phyloP scores from a whole-genome alignment of 2,329 filamentous ascomycete genomes.

The Nigrospora osmanthi region DNA sequence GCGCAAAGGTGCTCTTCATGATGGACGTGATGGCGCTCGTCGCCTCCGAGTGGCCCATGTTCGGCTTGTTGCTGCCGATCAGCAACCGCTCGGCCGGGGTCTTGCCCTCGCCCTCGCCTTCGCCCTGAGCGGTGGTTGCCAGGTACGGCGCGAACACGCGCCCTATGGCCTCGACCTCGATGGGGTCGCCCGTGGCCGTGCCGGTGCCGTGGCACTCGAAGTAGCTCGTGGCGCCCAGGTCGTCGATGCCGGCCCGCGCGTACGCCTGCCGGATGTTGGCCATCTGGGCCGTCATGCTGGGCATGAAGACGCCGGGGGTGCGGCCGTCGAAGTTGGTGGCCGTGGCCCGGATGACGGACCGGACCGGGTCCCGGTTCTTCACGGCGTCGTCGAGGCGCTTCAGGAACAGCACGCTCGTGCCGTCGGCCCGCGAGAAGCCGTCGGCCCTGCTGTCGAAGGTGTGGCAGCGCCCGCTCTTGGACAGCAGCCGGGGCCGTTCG shows the following conservation, averaged over 20 bases:
- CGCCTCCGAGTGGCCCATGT: constrained; percentile 7
- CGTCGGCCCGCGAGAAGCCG: neutral
- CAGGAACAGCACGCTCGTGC: neutral
- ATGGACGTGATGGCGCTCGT: constrained; percentile 6
- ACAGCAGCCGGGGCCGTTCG: neutral
- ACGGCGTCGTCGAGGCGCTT: constrained; percentile 19
- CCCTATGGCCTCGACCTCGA: constrained; percentile 6
- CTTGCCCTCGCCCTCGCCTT: too few relatives aligned
- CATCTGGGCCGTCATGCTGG: constrained; percentile 15
- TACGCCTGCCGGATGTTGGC: constrained; percentile 13
- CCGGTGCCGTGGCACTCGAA: constrained; percentile 21
- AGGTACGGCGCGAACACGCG: constrained; percentile 5
- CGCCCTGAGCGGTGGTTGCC: too few relatives aligned
- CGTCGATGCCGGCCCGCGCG: constrained; percentile 6
- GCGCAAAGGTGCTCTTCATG: constrained; percentile 6
- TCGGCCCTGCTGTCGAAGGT: neutral
- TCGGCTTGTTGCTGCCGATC: constrained; percentile 5
- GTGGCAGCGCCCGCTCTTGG: neutral
- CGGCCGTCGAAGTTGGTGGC: constrained; percentile 30
- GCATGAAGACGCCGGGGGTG: constrained; percentile 27
- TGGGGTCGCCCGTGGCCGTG: constrained; percentile 8
- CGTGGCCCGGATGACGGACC: constrained; percentile 20
- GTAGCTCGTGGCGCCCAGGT: constrained; percentile 6
- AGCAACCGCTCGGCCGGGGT: constrained; percentile 3
- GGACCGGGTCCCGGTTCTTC: constrained; percentile 19